Conservation (phyloP, 2,329 filamentous ascomycete species). For the Myriosclerotinia scirpicola region DNA sequence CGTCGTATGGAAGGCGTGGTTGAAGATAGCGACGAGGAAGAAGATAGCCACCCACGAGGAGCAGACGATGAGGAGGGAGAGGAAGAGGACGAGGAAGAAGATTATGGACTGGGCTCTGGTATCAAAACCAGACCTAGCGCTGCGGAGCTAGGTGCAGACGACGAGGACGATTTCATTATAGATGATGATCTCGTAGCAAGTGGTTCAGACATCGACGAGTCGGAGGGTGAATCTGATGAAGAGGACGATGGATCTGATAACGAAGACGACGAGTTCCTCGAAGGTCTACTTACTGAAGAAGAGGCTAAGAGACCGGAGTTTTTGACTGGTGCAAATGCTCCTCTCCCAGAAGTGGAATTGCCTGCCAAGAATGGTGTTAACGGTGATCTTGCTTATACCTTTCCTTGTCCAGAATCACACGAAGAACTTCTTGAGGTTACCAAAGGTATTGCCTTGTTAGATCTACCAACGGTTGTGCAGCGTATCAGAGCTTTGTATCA, state of each 20-base stretch:
- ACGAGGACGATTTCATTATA: conserved; percentile 91
- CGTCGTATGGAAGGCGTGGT: conserved; percentile 85
- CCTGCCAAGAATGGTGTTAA: conserved; percentile 41
- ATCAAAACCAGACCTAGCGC: conserved; percentile 50
- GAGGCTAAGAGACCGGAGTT: conserved; percentile 57
- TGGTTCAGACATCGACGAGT: conserved; percentile 66
- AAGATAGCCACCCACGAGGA: conserved; percentile 32
- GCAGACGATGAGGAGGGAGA: conserved; percentile 38
- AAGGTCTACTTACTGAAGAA: conserved; percentile 61
- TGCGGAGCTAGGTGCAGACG: conserved; percentile 72
- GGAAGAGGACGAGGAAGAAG: conserved; percentile 57
- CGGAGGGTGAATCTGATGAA: conserved; percentile 51
- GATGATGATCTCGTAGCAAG: conserved; percentile 87
- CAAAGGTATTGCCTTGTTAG: conserved; percentile 58
- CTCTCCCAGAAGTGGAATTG: conserved; percentile 46
- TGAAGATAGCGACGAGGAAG: conserved; percentile 64
- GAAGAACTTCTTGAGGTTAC: conserved; percentile 69
- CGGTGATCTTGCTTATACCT: conserved; percentile 74
- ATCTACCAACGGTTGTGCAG: conserved; percentile 78
- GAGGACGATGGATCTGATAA: conserved; percentile 44
- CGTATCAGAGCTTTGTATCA: conserved; percentile 91
- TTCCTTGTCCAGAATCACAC: conserved; percentile 78
- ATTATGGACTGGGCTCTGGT: conserved; percentile 60
- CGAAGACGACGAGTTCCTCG: conserved; percentile 71
- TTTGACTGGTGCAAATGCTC: conserved; percentile 46